Base-by-base conservation (phyloP, 495 filamentous ascomycete species). In the Tuber microsphaerosporum region DNA sequence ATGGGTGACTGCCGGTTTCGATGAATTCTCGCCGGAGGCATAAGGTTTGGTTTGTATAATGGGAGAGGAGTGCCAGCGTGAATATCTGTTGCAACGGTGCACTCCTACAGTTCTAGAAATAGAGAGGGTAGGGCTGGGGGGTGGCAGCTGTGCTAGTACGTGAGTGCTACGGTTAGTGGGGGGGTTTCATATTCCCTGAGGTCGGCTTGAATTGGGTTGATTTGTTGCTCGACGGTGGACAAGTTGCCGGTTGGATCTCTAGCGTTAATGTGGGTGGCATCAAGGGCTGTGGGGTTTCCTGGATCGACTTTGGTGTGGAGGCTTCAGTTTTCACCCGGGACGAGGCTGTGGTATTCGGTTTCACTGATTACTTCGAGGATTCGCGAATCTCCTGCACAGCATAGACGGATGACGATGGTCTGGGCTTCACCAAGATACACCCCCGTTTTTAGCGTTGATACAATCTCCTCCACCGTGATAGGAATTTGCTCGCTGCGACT, bases 261-360 rank as follows among this genome's bases (percentile, higher is more conserved):
- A 37, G 34, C 34, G 34, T 37, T 1, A 37, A 1, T 37, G 34
- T 37, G 1, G 34, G 34, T 37, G 2, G 46, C 31, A 46, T 26
- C 45, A 41, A 41, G 45, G 34, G 8, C 22, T 22, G 10, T n/a
- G 12, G 73, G 46, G 42, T 81, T 71, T 20, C 72, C 76, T 6
- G 79, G 73, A 12, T 79, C 65, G 6, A 82, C 39, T 70, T 81
- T 81, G 2, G 81, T 70, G 31, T 81, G 70, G 12, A 82, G 37
- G 22, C 72, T 73, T 46, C 75, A 74, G 19, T 76, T 81, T 69
- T 82, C 80, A 6, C 80, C 80, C 4, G 80, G 76, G 39, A 79
- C 69, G 6, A 82, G 65, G 34, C 68, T 76, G 14, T 46, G 26
- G 46, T 80, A 81, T 41, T 51, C 44, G 10, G 77, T 71, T 20